Conservation (phyloP, 257 asterid genomes). For the Sherardia arvensis region DNA sequence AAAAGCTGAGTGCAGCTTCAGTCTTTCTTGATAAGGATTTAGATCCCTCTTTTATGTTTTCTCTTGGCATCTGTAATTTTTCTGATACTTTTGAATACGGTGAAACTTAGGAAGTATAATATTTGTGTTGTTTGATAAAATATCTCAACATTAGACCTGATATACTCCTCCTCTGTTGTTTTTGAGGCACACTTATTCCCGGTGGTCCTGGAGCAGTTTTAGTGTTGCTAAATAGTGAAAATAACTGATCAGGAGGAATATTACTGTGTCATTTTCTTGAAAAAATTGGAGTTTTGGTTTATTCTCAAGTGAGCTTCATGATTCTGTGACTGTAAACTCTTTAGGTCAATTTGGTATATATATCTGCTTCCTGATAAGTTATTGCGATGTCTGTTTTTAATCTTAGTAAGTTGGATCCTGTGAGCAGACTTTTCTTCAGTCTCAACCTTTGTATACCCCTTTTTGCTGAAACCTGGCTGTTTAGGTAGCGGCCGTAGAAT, state of each 20-base stretch:
- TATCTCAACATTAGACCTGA: slow-evolving; percentile 17
- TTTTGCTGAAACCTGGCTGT: too few relatives aligned
- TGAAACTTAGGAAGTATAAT: background rate
- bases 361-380: too few relatives aligned
- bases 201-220: background rate
- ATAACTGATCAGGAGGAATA: too few relatives aligned
- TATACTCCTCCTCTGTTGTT: slow-evolving; percentile 21
- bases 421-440: too few relatives aligned
- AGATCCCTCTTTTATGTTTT: too few relatives aligned
- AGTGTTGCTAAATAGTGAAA: background rate
- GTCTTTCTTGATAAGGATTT: background rate
- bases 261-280: slow-evolving; percentile 20
- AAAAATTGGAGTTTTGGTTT: slow-evolving; percentile 20
- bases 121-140: background rate
- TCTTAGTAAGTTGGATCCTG: too few relatives aligned
- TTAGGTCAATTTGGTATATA: background rate
- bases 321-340: slow-evolving; percentile 8
- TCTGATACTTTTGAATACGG: background rate
- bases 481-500: too few relatives aligned
- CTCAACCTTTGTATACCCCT: too few relatives aligned
- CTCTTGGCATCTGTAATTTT: background rate
- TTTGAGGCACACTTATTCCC: slow-evolving; percentile 11
- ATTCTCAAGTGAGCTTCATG: slow-evolving; percentile 12
- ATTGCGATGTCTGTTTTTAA: too few relatives aligned
- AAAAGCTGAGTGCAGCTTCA: background rate